Conservation (phyloP, 257 asterid genomes). For the Hygrophila difformis region DNA sequence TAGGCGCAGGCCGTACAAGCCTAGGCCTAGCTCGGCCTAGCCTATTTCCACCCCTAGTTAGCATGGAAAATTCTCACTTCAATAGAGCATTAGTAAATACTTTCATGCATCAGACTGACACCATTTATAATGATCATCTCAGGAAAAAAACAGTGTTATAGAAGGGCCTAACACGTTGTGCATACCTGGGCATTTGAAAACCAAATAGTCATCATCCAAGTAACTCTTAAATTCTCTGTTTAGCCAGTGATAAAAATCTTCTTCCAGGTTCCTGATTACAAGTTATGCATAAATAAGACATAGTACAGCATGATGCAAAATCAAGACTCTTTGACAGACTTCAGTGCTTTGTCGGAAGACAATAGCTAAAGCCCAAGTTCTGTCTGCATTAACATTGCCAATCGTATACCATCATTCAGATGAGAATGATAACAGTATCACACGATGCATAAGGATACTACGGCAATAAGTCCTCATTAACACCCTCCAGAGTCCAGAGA, state of each 20-base stretch:
- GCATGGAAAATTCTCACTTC: too few relatives aligned
- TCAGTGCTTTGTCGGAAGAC: slow-evolving; percentile 1
- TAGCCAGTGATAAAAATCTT: slow-evolving; percentile 87
- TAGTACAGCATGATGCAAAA: slow-evolving; percentile 4
- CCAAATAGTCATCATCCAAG: slow-evolving; percentile 88
- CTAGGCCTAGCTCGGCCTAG: too few relatives aligned
- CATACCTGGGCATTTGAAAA: slow-evolving; percentile 95
- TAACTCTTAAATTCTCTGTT: slow-evolving; percentile 77
- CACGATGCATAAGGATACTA: slow-evolving; percentile 62
- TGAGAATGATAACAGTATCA: slow-evolving; percentile 4
- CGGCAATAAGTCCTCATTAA: slow-evolving; percentile 98
- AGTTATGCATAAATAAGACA: slow-evolving; percentile 41
- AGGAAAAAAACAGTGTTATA: not conserved
- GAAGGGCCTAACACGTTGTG: not conserved
- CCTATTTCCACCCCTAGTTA: too few relatives aligned
- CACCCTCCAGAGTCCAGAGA: slow-evolving; percentile 87
- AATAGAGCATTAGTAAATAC: too few relatives aligned
- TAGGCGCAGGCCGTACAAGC: too few relatives aligned
- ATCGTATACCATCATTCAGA: not conserved
- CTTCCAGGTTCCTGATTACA: slow-evolving; percentile 73
- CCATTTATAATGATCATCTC: too few relatives aligned
- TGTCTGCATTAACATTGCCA: not conserved
- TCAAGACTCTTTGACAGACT: slow-evolving; percentile 10
- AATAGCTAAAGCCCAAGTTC: not conserved
- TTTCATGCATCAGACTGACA: too few relatives aligned